phyloP scores from a whole-genome alignment of 2,329 filamentous ascomycete species.

The Biscogniauxia mediterranea region DNA sequence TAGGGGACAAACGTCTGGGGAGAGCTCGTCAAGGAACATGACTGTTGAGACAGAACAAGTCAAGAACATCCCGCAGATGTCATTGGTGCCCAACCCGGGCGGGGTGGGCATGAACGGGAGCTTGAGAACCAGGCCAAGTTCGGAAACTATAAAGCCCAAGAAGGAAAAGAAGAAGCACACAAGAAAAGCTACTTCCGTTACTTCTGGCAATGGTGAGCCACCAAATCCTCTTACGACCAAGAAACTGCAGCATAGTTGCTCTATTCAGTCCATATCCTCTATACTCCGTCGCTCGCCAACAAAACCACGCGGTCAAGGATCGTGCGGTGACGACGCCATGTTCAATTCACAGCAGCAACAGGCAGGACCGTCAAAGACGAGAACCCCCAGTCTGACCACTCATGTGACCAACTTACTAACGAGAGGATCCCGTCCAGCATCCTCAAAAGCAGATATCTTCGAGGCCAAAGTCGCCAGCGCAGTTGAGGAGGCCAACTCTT shows the following conservation, averaged over 20 bases:
- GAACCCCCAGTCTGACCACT: constrained; percentile 34
- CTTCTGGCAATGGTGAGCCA: constrained; percentile 69
- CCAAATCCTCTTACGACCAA: constrained; percentile 28
- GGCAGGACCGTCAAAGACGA: constrained; percentile 23
- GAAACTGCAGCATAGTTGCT: constrained; percentile 42
- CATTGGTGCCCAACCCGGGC: constrained; percentile 65
- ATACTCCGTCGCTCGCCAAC: constrained; percentile 35
- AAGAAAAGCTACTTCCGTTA: constrained; percentile 72
- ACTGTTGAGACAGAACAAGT: constrained; percentile 98
- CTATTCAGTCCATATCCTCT: constrained; percentile 37
- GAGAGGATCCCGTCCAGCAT: constrained; percentile 54
- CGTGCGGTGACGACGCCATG: constrained; percentile 30
- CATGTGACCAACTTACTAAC: constrained; percentile 47
- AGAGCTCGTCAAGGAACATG: constrained; percentile 85
- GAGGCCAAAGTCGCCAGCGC: constrained; percentile 95
- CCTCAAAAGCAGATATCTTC: constrained; percentile 96
- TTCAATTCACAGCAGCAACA: constrained; percentile 22
- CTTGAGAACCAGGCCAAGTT: constrained; percentile 81
- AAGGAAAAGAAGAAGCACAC: constrained; percentile 83
- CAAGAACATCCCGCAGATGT: constrained; percentile 81
- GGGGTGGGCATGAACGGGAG: constrained; percentile 66
- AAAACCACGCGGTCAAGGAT: constrained; percentile 35
- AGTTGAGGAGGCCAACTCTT: constrained; percentile 93
- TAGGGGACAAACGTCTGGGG: constrained; percentile 64
- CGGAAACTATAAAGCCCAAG: constrained; percentile 92